A percentile compares a stretch with the other conserved stretches of the same genome.
Evolutionary conservation across 78 protist species (phyloP).

Genomic region (Dictyostelium firmibasis): DNA sequence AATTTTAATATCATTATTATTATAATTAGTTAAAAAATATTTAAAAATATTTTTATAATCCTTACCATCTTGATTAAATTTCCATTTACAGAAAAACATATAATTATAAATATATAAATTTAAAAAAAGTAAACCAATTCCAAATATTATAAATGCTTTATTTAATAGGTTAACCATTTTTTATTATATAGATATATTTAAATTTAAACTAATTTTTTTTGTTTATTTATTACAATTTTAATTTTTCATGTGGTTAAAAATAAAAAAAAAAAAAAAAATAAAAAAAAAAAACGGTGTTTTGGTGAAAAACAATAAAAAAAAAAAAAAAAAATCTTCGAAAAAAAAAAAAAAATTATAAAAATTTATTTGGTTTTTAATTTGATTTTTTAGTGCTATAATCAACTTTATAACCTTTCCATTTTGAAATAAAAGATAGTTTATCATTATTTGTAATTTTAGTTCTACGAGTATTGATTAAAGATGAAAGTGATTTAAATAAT

Average conservation of each 20-base stretch:
- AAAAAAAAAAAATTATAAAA: not conserved
- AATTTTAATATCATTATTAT: not conserved
- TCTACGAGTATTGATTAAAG: conserved; percentile 16
- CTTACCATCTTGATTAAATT: not conserved
- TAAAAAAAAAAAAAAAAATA: not conserved
- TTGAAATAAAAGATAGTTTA: conserved; percentile 43
- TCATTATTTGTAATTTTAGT: conserved; percentile 41
- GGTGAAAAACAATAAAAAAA: not conserved
- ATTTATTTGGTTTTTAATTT: conserved; percentile 10
- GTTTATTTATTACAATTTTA: not conserved
- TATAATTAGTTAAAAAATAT: not conserved
- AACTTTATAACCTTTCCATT: conserved; percentile 65
- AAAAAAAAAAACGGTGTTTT: not conserved
- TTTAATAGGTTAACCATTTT: conserved; percentile 6
- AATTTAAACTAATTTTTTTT: not conserved
- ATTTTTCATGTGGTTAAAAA: not conserved
- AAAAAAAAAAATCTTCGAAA: not conserved
- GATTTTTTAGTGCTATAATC: conserved; percentile 13
- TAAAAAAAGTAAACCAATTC: not conserved
- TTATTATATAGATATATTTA: not conserved
- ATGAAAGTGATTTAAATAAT: conserved; percentile 9
- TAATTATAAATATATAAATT: conserved; percentile 23
- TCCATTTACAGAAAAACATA: conserved; percentile 32
- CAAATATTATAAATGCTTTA: conserved; percentile 9
- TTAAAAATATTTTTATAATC: not conserved